phyloP scores from a whole-genome alignment of 2,329 filamentous ascomycete species.

The Fusarium redolens region DNA sequence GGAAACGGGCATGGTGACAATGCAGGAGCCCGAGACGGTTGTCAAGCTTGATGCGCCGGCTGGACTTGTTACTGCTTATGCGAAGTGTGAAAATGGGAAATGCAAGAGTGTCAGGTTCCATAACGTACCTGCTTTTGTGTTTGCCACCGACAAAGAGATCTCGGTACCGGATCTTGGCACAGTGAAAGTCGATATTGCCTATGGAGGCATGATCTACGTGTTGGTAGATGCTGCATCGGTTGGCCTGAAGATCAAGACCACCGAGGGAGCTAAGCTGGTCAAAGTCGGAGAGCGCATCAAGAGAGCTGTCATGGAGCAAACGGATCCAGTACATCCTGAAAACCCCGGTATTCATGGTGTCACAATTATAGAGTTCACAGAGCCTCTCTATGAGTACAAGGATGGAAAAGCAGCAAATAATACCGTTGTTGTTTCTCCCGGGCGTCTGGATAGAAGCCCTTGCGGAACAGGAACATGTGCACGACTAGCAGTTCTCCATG shows the following conservation, averaged over 20 bases:
- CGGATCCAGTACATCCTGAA: conserved; percentile 16
- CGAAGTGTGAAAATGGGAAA: conserved; percentile 30
- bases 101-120: conserved; percentile 33
- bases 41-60: conserved; percentile 32
- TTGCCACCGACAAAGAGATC: conserved; percentile 23
- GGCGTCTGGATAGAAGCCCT: conserved; percentile 26
- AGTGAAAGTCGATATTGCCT: conserved; percentile 30
- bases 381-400: conserved; percentile 5
- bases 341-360: conserved; percentile 27
- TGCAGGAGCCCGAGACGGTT: conserved; percentile 31
- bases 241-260: conserved; percentile 22
- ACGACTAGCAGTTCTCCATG: conserved; percentile 22
- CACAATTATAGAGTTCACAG: conserved; percentile 31
- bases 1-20: conserved; percentile 33
- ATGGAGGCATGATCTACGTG: conserved; percentile 37
- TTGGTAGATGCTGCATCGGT: conserved; percentile 27
- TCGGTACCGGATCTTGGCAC: conserved; percentile 10
- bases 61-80: conserved; percentile 27
- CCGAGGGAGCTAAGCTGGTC: conserved; percentile 15
- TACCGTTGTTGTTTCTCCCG: conserved; percentile 29
- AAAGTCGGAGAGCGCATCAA: conserved; percentile 34
- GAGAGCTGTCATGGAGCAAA: conserved; percentile 18
- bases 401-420: conserved; percentile 19
- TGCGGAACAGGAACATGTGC: conserved; percentile 35
- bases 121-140: conserved; percentile 37